A percentile compares a stretch with the other conserved stretches of the same genome.
Evolutionary conservation across 352 stramenopile genomes (phyloP).

Genomic region (Phytophthora litchii): DNA sequence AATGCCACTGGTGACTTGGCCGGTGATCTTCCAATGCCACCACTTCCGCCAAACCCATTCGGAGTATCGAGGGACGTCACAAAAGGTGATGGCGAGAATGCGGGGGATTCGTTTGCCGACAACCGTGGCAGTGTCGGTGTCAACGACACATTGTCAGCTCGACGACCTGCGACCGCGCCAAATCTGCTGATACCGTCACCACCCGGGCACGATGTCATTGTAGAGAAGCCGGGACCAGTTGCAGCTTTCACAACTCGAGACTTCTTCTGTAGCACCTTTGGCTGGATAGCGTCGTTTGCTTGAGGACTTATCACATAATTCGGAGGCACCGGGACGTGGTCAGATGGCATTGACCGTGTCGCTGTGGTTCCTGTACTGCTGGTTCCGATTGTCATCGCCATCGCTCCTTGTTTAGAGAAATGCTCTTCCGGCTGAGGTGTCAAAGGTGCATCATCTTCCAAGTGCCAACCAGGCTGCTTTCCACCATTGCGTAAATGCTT

Average conservation of each 20-base stretch:
- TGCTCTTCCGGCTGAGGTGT: constrained; percentile 10
- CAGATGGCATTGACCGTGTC: constrained; percentile 28
- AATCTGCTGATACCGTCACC: constrained; percentile 12
- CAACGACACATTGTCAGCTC: constrained; percentile 32
- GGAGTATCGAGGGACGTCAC: constrained; percentile 13
- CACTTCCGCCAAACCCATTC: constrained; percentile 18
- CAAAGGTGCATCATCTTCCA: constrained; percentile 4
- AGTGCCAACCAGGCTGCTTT: constrained; percentile 16
- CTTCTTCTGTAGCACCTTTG: constrained; percentile 10
- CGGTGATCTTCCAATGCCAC: constrained; percentile 16
- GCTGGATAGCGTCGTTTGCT: neutral
- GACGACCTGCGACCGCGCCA: constrained; percentile 4
- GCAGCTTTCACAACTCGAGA: neutral
- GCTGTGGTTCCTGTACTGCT: constrained; percentile 29
- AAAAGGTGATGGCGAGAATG: constrained; percentile 33
- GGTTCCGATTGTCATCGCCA: constrained; percentile 24
- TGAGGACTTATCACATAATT: constrained; percentile 27
- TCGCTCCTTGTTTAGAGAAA: constrained; percentile 4
- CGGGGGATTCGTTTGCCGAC: constrained; percentile 25
- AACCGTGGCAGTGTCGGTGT: constrained; percentile 35
- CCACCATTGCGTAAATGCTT: constrained; percentile 29
- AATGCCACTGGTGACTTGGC: constrained; percentile 25
- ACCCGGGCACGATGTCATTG: neutral
- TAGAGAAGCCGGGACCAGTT: constrained; percentile 7
- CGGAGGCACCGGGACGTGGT: constrained; percentile 8